These are phyloP conservation scores for Kitagawia praeruptora DNA, from an alignment of 129 eudicot genomes.

Conservation along the genomic window DNA sequence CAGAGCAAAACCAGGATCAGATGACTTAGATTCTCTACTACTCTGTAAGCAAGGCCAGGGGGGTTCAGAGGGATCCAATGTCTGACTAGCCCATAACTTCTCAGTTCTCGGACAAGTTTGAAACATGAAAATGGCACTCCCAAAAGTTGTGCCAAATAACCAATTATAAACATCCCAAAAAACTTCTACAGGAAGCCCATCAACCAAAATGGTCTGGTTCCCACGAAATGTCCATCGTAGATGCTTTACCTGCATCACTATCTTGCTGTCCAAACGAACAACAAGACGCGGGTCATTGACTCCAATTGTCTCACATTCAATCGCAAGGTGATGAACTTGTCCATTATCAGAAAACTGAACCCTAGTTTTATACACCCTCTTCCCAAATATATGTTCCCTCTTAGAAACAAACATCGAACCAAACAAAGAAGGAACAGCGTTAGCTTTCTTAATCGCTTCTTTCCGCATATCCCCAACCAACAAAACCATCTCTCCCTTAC, in stretches of 20 bases:
- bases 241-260: slow-evolving; percentile 66
- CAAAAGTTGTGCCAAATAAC: slow-evolving; percentile 52
- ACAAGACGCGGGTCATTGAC: slow-evolving; percentile 45
- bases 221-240: slow-evolving; percentile 77
- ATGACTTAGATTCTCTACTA: slow-evolving; percentile 25
- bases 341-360: slow-evolving; percentile 66
- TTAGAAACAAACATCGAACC: slow-evolving; percentile 40
- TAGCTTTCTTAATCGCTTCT: slow-evolving; percentile 55
- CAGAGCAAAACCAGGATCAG: slow-evolving; percentile 49
- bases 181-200: slow-evolving; percentile 71
- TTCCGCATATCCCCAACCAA: slow-evolving; percentile 70
- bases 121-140: slow-evolving; percentile 67
- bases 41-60: slow-evolving; percentile 37
- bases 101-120: slow-evolving; percentile 49
- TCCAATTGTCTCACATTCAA: slow-evolving; percentile 56
- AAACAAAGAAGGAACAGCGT: slow-evolving; percentile 27
- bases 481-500: slow-evolving; percentile 46
- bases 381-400: slow-evolving; percentile 70
- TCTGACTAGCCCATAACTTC: slow-evolving; percentile 39
- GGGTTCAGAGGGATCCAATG: slow-evolving; percentile 24
- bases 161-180: slow-evolving; percentile 86
- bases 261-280: slow-evolving; percentile 48
- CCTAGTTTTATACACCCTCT: slow-evolving; percentile 45
- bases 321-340: slow-evolving; percentile 46
- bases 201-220: slow-evolving; percentile 49